Evolutionary conservation across 2,329 filamentous ascomycete genomes (phyloP), one percentile per base, ranked within the genome.

Genomic region (Pseudovirgaria hyperparasitica): DNA sequence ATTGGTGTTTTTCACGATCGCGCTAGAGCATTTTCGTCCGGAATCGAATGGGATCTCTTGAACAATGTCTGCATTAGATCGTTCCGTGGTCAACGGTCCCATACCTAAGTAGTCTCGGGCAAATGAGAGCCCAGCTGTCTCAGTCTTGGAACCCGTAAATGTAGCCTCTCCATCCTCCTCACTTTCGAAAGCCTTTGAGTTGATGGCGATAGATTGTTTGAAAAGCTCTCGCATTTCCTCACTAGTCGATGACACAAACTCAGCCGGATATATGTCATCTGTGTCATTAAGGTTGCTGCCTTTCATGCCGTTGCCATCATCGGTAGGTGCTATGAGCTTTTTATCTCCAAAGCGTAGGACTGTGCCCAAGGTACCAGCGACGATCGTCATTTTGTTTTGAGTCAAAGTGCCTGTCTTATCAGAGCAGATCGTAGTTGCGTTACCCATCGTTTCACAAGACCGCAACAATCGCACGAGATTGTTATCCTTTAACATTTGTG

Each of bases 91-190:
- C 10, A 81, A 54, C 1, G 65, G 61, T 5, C 67, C 68, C 60
- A 84, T 72, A 22, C 65, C 76, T 9, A 84, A 58, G 41, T 71
- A 61, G 25, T 78, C 70, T 25, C 67, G 65, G 12, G 76, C 73
- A 44, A 82, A 82, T 14, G 63, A 60, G n/a, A 85, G 62, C 9
- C 85, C 60, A 13, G 79, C 78, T 4, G 76, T 82, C 46, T 85
- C 79, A 0, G 79, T 85, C 54, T 82, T 84, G 5, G 78, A 82
- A 16, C 79, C 79, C 35, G 84, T 65, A 38, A 81, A 85, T 0
- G 65, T 54, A 24, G 64, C 33, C 28, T 60, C 14, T 36, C 54
- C 31, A 24, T 59, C 37, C 45, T 60, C 34, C 29, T 50, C 29
- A 38, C 54, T 28, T 49, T 63, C 31, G 49, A 67, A 48, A 48